A percentile compares a stretch with the other conserved stretches of the same genome.
Conservation (phyloP, 2,329 filamentous ascomycete species). For the Scedosporium minutisporum region DNA sequence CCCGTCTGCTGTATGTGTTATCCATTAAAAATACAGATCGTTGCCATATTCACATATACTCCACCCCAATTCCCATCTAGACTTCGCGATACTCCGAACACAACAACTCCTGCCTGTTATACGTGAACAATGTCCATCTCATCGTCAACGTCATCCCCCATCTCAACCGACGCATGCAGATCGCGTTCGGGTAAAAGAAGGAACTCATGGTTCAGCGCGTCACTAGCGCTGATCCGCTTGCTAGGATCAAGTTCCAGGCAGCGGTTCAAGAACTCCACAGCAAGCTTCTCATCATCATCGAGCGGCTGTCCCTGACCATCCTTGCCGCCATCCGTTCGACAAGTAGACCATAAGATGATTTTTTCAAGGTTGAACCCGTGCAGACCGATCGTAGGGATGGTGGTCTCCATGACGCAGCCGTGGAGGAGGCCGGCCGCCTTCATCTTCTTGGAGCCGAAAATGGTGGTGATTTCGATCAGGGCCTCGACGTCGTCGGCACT, state of each 20-base stretch:
- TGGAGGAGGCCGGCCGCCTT: constrained; percentile 72
- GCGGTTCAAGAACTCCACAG: constrained; percentile 59
- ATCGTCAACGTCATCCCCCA: constrained; percentile 2
- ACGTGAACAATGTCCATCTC: constrained; percentile 7
- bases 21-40: background rate
- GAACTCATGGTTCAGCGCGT: constrained; percentile 67
- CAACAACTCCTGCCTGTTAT: background rate
- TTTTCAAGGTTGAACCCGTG: constrained; percentile 83
- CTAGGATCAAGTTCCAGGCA: constrained; percentile 70
- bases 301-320: constrained; percentile 42
- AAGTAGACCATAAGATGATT: constrained; percentile 91
- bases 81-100: background rate
- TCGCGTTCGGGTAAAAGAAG: constrained; percentile 25
- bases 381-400: constrained; percentile 79
- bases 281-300: constrained; percentile 58
- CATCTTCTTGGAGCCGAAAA: constrained; percentile 84
- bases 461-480: constrained; percentile 92
- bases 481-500: constrained; percentile 97
- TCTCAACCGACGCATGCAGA: background rate
- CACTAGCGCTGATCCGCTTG: constrained; percentile 62
- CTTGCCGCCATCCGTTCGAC: constrained; percentile 53
- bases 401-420: constrained; percentile 86
- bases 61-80: background rate
- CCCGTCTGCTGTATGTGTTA: background rate
- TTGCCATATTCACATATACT: background rate